Base-by-base conservation (phyloP, 2,329 filamentous ascomycete genomes). In the Calonectria pauciramosa region DNA sequence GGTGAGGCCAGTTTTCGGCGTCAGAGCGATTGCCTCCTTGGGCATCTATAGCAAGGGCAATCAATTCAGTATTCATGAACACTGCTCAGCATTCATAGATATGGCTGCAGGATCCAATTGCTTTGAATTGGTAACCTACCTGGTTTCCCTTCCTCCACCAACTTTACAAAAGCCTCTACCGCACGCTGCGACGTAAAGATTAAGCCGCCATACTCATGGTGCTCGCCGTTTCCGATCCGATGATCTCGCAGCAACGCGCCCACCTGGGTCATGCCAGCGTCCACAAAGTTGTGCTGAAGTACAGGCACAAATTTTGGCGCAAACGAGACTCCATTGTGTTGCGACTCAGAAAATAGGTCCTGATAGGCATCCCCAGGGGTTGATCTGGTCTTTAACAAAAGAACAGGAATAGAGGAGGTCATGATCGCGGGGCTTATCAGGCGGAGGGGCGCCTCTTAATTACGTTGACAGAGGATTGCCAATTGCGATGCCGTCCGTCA, bases 131-230 rank as follows among this genome's bases (percentile, higher is more conserved):
- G 8, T 5, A 65, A 68, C 78, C 28, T 65, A 80, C 76, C 75
- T 84, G 84, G 85, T 81, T 86, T 85, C 30, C 90, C 86, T 38
- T 91, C 89, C 18, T 89, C 85, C 0, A 95, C 89, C 11, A 95
- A 85, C 59, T 89, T 87, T 4, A 91, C 86, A 80, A 97, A 95
- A 0, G 93, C 94, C 82, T 97, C 95, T 3, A 97, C 95, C 1
- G 95, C 94, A 64, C 95, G 90, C 83, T 97, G 95, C 10, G 94
- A 96, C 2, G 95, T 97, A 82, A 97, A 96, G 65, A 97, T 93
- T 72, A 96, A 86, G n/a, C 94, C 95, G 7, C 94, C 94, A 81
- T 95, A 96, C 18, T 85, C 79, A 51, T 84, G 83, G 3, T 82
- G 85, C 0, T 80, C 51, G 0, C 66, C 67, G n/a, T 74, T 75